phyloP scores from a whole-genome alignment of 352 stramenopile genomes.

The Phytopythium helicoides region DNA sequence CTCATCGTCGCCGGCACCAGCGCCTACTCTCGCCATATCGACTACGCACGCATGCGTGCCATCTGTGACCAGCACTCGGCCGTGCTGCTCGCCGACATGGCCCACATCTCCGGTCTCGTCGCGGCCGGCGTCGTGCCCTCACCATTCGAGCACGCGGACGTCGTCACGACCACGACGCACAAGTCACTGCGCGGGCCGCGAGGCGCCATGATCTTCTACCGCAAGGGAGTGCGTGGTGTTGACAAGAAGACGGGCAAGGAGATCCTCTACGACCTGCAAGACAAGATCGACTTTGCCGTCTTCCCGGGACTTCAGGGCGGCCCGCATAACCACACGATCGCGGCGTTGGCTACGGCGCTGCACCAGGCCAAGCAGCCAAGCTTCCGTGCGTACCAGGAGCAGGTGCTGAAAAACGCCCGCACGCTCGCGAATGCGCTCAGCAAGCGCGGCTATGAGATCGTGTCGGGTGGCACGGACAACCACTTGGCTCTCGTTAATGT shows the following conservation, averaged over 20 bases:
- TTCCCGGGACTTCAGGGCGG: constrained; percentile 99
- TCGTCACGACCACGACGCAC: constrained; percentile 99
- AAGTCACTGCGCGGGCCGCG: constrained; percentile 98
- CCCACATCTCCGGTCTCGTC: constrained; percentile 99
- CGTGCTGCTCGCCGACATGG: constrained; percentile 99
- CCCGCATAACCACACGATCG: constrained; percentile 99
- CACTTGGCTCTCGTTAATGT: constrained; percentile 97
- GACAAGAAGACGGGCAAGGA: constrained; percentile 95
- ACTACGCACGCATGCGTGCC: constrained; percentile 98
- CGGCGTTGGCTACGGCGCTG: constrained; percentile 96
- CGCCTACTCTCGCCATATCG: constrained; percentile 98
- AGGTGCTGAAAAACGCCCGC: constrained; percentile 92
- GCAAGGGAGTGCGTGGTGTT: constrained; percentile 91
- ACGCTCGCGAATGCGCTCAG: constrained; percentile 89
- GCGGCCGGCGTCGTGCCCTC: constrained; percentile 94
- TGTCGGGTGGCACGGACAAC: constrained; percentile 99
- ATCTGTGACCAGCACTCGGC: constrained; percentile 94
- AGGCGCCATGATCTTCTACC: constrained; percentile 99
- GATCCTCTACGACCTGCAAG: constrained; percentile 94
- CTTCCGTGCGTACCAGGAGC: constrained; percentile 98
- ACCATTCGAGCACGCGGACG: constrained; percentile 97
- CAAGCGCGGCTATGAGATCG: constrained; percentile 93
- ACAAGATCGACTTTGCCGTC: constrained; percentile 99
- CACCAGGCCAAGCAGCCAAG: constrained; percentile 94
- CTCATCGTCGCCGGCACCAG: constrained; percentile 98